Conservation (phyloP, 164 flowering plant species). For the grape (Vitis vinifera) region DNA sequence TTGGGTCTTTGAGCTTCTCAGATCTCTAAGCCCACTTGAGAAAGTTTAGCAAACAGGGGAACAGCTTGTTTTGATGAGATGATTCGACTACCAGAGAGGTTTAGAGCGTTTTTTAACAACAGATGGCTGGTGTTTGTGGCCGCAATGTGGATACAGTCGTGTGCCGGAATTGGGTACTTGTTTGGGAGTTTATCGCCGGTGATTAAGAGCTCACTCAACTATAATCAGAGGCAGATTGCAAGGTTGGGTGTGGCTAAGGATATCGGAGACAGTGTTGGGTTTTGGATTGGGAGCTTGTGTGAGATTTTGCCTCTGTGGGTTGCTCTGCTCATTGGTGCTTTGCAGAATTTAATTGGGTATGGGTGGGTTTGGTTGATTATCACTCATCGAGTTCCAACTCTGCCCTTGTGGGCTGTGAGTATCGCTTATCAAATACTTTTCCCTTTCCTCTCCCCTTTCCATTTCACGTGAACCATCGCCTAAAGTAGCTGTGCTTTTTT, state of each 20-base stretch:
- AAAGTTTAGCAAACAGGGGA: not conserved
- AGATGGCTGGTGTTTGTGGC: slow-evolving; percentile 98
- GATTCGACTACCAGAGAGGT: slow-evolving; percentile 31
- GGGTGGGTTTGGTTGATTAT: slow-evolving; percentile 93
- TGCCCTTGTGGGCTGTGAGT: slow-evolving; percentile 98
- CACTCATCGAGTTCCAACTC: slow-evolving; percentile 54
- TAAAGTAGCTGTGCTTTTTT: not conserved
- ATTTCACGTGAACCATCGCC: not conserved
- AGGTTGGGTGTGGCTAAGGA: slow-evolving; percentile 91
- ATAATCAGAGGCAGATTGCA: slow-evolving; percentile 85
- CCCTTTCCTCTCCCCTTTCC: not conserved
- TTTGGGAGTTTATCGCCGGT: slow-evolving; percentile 95
- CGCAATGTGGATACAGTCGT: slow-evolving; percentile 94
- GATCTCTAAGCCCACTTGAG: not conserved
- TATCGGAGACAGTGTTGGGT: slow-evolving; percentile 93
- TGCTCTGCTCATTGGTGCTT: slow-evolving; percentile 72
- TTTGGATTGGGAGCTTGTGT: slow-evolving; percentile 73
- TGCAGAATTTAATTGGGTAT: slow-evolving; percentile 87
- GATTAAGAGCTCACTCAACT: slow-evolving; percentile 69
- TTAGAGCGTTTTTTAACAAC: slow-evolving; percentile 50
- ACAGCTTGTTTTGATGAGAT: slow-evolving; percentile 4
- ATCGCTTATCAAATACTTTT: not conserved
- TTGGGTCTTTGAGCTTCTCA: no score
- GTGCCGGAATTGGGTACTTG: slow-evolving; percentile 86
- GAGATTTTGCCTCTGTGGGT: slow-evolving; percentile 92